Evolutionary conservation across 768 basidiomycete genomes (phyloP).

Genomic region (Lactarius deliciosus): DNA sequence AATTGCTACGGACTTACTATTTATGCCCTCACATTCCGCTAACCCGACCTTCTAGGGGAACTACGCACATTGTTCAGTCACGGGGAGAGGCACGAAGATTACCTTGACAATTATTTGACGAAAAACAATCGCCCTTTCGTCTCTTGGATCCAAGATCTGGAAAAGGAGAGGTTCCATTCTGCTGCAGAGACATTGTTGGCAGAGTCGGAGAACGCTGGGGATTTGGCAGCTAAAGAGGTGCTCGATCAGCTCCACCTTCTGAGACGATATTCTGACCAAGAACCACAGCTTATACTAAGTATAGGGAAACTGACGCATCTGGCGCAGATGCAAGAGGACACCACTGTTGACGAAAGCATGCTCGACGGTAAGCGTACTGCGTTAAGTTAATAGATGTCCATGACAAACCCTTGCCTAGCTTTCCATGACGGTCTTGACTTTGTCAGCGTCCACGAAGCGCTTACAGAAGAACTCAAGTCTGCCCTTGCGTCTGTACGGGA

Average conservation of each 20-base stretch:
- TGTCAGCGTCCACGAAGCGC: slow-evolving; percentile 74
- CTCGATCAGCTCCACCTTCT: slow-evolving; percentile 28
- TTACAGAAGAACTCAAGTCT: slow-evolving; percentile 61
- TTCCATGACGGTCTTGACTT: slow-evolving; percentile 89
- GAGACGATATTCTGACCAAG: slow-evolving; percentile 7
- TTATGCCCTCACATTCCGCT: neutral
- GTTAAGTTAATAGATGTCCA: neutral
- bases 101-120: slow-evolving; percentile 74
- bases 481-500: slow-evolving; percentile 50
- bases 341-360: slow-evolving; percentile 46
- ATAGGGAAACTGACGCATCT: slow-evolving; percentile 86
- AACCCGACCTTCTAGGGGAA: slow-evolving; percentile 53
- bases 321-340: slow-evolving; percentile 54
- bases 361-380: slow-evolving; percentile 52
- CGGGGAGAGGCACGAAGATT: slow-evolving; percentile 56
- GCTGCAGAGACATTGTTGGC: slow-evolving; percentile 63
- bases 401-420: slow-evolving; percentile 42
- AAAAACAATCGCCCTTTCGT: slow-evolving; percentile 56
- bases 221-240: slow-evolving; percentile 78
- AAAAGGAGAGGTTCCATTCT: slow-evolving; percentile 58
- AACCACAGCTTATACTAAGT: slow-evolving; percentile 77
- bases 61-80: slow-evolving; percentile 79
- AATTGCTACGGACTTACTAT: slow-evolving; percentile 28
- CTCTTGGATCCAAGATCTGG: slow-evolving; percentile 89
- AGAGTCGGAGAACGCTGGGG: slow-evolving; percentile 57